phyloP scores from a whole-genome alignment of 2,329 filamentous ascomycete species.

The Blastomyces emzantsi region DNA sequence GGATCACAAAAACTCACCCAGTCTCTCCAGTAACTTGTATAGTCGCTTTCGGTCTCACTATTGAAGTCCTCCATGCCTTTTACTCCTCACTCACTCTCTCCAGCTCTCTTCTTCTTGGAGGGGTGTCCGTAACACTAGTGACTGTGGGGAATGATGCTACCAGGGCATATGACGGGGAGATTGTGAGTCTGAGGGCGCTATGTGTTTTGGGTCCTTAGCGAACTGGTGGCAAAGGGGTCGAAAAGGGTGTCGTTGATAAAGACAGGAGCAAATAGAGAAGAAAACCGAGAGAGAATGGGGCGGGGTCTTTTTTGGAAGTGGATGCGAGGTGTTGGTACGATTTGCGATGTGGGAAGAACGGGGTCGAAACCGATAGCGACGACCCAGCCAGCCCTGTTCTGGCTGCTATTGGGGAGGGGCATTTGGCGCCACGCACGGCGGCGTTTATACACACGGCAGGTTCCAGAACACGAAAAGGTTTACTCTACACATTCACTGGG shows the following conservation, averaged over 20 bases:
- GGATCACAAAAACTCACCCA: slow-evolving; percentile 62
- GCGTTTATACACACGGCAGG: neutral
- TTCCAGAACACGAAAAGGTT: neutral
- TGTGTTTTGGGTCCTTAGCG: neutral
- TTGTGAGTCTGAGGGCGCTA: neutral
- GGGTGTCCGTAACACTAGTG: neutral
- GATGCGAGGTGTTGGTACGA: slow-evolving; percentile 1
- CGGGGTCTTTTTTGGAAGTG: neutral
- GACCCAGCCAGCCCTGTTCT: neutral
- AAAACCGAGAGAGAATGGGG: neutral
- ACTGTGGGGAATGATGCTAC: neutral
- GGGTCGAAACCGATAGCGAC: slow-evolving; percentile 1
- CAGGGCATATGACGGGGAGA: neutral
- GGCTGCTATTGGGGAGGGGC: neutral
- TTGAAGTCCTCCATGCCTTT: slow-evolving; percentile 87
- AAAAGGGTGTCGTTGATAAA: neutral
- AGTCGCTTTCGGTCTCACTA: slow-evolving; percentile 93
- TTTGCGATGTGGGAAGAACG: neutral
- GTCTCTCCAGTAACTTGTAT: slow-evolving; percentile 98
- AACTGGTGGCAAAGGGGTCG: neutral
- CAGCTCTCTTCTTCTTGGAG: neutral
- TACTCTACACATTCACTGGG: neutral
- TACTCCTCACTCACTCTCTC: slow-evolving; percentile 11
- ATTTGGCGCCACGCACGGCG: neutral
- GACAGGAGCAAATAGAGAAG: neutral